Percentiles rank a stretch among this genome's conserved stretches.
phyloP scores from a whole-genome alignment of 148 eudicot species.

The Pharnaceum exiguum region DNA sequence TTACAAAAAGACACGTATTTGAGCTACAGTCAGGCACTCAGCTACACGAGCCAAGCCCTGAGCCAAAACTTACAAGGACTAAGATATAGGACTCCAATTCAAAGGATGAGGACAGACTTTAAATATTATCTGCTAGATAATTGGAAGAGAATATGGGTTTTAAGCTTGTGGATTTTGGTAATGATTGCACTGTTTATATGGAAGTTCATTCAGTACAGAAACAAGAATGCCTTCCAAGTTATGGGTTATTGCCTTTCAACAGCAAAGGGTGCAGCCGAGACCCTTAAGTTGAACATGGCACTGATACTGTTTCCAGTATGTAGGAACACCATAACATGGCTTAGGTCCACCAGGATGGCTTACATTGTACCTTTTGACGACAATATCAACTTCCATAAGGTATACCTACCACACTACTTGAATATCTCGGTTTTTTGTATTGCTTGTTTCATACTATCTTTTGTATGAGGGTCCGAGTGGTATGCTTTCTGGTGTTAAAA shows the following conservation, averaged over 20 bases:
- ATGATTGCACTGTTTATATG: constrained; percentile 77
- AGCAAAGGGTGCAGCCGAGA: constrained; percentile 98
- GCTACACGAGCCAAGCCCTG: constrained; percentile 89
- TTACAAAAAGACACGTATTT: constrained; percentile 88
- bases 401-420: constrained; percentile 21
- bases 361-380: constrained; percentile 79
- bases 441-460: constrained; percentile 6
- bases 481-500: constrained; percentile 12
- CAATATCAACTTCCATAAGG: constrained; percentile 98
- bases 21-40: constrained; percentile 92
- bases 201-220: constrained; percentile 82
- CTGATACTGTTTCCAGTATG: constrained; percentile 85
- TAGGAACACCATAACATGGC: constrained; percentile 93
- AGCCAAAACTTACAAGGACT: constrained; percentile 90
- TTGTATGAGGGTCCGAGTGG: constrained; percentile 7
- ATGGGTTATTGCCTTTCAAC: constrained; percentile 95
- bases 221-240: constrained; percentile 61
- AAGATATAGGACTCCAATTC: constrained; percentile 48
- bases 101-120: constrained; percentile 47
- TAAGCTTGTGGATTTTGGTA: constrained; percentile 65
- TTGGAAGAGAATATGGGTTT: constrained; percentile 83
- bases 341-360: constrained; percentile 77
- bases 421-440: constrained; percentile 4
- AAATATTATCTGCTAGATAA: constrained; percentile 67
- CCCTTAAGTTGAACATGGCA: constrained; percentile 91